Conservation (phyloP, 179 eudicot genomes). For the Silene noctiflora region DNA sequence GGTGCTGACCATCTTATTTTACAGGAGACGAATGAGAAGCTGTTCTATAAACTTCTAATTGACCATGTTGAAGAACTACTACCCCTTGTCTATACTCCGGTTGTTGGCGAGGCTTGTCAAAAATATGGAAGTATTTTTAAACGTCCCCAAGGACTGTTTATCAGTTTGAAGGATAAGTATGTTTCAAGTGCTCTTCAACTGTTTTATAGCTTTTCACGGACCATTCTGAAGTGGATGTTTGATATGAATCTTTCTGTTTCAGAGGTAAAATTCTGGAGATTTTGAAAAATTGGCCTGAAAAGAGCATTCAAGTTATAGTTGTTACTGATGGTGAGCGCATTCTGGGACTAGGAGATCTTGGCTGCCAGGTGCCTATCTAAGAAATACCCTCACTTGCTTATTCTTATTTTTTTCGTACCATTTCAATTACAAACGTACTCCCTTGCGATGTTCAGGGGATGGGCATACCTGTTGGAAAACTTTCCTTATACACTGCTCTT, state of each 20-base stretch:
- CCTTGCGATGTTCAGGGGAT: constrained; percentile 54
- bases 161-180: constrained; percentile 67
- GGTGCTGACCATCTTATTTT: constrained; percentile 11
- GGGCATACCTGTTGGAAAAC: constrained; percentile 98
- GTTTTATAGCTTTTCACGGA: background rate
- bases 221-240: background rate
- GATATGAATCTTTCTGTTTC: constrained; percentile 22
- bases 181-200: constrained; percentile 7
- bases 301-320: constrained; percentile 80
- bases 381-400: background rate
- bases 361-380: constrained; percentile 59
- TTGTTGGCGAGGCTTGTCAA: constrained; percentile 90
- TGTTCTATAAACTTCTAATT: constrained; percentile 58
- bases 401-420: background rate
- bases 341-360: constrained; percentile 92
- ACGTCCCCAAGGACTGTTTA: constrained; percentile 67
- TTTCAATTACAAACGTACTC: background rate
- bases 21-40: constrained; percentile 49
- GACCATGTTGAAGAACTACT: constrained; percentile 54
- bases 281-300: constrained; percentile 86
- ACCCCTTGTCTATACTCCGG: constrained; percentile 50
- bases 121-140: constrained; percentile 76
- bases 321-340: constrained; percentile 97
- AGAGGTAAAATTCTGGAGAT: constrained; percentile 83
- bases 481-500: constrained; percentile 84